Conservation (phyloP, 305 asterid genomes). For the Fraxinus platypoda region DNA sequence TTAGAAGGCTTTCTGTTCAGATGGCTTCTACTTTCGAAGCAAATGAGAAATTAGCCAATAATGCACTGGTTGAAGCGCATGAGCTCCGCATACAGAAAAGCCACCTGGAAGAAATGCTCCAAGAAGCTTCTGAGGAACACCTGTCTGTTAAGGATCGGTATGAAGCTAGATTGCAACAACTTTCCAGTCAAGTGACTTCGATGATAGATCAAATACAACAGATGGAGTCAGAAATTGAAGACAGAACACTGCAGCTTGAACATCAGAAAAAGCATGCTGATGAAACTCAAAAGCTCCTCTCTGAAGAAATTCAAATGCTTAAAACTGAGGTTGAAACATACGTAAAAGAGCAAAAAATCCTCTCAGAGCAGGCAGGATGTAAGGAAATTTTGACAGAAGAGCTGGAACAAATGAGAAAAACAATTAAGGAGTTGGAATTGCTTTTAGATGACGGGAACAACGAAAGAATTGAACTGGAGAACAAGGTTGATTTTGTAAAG, state of each 20-base stretch:
- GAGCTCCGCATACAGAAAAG: constrained; percentile 62
- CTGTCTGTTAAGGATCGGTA: constrained; percentile 37
- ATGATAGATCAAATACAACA: constrained; percentile 42
- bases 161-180: constrained; percentile 51
- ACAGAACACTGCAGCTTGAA: constrained; percentile 41
- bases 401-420: constrained; percentile 45
- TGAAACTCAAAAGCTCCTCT: constrained; percentile 38
- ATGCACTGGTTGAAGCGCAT: constrained; percentile 77
- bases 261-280: constrained; percentile 47
- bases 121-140: constrained; percentile 50
- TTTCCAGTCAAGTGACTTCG: constrained; percentile 39
- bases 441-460: constrained; percentile 39
- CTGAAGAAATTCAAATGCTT: constrained; percentile 50
- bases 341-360: constrained; percentile 30
- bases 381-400: constrained; percentile 42
- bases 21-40: constrained; percentile 81
- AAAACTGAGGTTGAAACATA: constrained; percentile 44
- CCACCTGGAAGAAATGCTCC: constrained; percentile 57
- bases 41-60: constrained; percentile 76
- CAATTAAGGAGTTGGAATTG: constrained; percentile 49
- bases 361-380: constrained; percentile 39
- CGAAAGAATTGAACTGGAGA: constrained; percentile 56
- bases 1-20: constrained; percentile 72
- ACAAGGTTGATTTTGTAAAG: constrained; percentile 33
- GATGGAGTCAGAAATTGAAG: constrained; percentile 53